These are phyloP conservation scores for Bretschneidera sinensis DNA, from an alignment of 345 rosid genomes.

Conservation along the genomic window DNA sequence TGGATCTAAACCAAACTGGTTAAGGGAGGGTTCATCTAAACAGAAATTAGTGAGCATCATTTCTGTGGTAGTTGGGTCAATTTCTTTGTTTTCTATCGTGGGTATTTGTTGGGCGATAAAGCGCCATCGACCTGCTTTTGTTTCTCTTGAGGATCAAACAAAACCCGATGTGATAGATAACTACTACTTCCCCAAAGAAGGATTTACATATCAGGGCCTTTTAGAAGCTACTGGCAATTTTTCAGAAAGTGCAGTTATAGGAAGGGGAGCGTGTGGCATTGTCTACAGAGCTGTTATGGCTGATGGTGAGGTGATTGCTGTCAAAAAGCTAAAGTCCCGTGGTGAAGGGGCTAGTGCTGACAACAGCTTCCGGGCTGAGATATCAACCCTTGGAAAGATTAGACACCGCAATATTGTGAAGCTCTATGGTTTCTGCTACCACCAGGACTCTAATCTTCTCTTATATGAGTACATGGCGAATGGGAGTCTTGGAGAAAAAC, in stretches of 20 bases:
- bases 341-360: constrained; percentile 62
- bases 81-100: constrained; percentile 43
- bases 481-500: constrained; percentile 78
- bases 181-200: constrained; percentile 69
- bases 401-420: constrained; percentile 82
- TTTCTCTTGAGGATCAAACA: constrained; percentile 39
- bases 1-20: constrained; percentile 31
- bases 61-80: constrained; percentile 39
- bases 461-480: constrained; percentile 71
- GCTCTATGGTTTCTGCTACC: constrained; percentile 70
- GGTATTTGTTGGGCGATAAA: constrained; percentile 50
- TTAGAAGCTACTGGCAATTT: constrained; percentile 64
- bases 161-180: constrained; percentile 39
- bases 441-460: constrained; percentile 67
- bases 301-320: constrained; percentile 59
- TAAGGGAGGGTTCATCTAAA: constrained; percentile 26
- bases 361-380: constrained; percentile 69
- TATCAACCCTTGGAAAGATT: constrained; percentile 75
- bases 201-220: constrained; percentile 65
- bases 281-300: constrained; percentile 67
- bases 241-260: constrained; percentile 48
- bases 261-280: constrained; percentile 81
- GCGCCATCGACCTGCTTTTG: constrained; percentile 36
- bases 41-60: constrained; percentile 45
- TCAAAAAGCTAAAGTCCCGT: constrained; percentile 59